A percentile compares a stretch with the other conserved stretches of the same genome.
These are phyloP conservation scores for Conticribra guillardii DNA, from an alignment of 108 stramenopile species.

Conservation along the genomic window DNA sequence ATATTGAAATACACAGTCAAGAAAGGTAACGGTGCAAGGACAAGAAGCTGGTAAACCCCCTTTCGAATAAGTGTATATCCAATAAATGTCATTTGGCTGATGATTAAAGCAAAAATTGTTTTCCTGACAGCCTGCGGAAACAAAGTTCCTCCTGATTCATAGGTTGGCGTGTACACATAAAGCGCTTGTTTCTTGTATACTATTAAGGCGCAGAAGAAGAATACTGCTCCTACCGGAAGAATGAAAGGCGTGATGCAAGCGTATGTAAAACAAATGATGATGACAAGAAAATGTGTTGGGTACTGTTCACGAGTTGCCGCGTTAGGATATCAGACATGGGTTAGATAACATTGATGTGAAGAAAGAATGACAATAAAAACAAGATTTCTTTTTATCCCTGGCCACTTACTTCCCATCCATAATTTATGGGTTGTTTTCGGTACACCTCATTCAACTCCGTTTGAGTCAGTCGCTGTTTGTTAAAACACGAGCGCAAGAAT, in stretches of 20 bases:
- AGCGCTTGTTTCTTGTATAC: constrained; percentile 68
- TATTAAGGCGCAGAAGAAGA: constrained; percentile 54
- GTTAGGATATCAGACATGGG: too few species aligned
- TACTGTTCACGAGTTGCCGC: too few species aligned
- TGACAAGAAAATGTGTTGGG: constrained; percentile 59
- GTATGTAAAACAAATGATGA: constrained; percentile 65
- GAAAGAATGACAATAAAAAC: background rate
- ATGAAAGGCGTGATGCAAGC: constrained; percentile 62
- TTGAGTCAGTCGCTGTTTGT: constrained; percentile 54
- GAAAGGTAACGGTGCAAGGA: constrained; percentile 76
- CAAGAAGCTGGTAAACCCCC: constrained; percentile 53
- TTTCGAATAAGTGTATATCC: constrained; percentile 79
- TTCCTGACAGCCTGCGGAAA: constrained; percentile 64
- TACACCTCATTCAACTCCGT: constrained; percentile 56
- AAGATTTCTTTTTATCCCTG: background rate
- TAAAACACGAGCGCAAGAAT: constrained; percentile 51
- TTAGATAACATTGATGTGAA: constrained; percentile 67
- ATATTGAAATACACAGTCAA: constrained; percentile 66
- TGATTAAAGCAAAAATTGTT: constrained; percentile 81
- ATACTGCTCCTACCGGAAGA: constrained; percentile 53
- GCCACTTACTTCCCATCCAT: constrained; percentile 52
- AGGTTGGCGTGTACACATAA: constrained; percentile 65
- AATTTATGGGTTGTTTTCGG: constrained; percentile 48
- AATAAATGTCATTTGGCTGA: constrained; percentile 83
- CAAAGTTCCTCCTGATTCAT: constrained; percentile 61